These are phyloP conservation scores for Fragosphaeria purpurea DNA, from an alignment of 2,329 filamentous ascomycete genomes.

Conservation along the genomic window DNA sequence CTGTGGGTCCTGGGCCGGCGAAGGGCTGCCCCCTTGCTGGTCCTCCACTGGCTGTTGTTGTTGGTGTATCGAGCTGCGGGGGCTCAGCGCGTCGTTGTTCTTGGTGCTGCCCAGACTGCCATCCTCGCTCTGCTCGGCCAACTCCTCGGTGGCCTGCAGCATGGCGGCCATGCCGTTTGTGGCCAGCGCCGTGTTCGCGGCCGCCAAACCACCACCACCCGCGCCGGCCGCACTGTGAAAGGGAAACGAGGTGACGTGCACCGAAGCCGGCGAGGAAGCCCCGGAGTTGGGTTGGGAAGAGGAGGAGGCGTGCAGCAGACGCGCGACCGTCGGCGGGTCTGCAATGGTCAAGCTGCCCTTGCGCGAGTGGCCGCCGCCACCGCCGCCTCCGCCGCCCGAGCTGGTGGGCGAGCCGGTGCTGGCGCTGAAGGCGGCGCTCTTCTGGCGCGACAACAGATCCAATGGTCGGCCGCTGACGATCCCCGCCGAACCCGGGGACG, in stretches of 20 bases:
- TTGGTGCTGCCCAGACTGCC: neutral
- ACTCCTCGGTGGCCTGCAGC: constrained; percentile 45
- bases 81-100: constrained; percentile 15
- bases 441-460: neutral
- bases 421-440: constrained; percentile 5
- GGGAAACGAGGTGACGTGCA: constrained; percentile 5
- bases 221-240: neutral
- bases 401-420: neutral
- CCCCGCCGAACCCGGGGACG: constrained; percentile 2
- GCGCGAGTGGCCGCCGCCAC: constrained; percentile 24
- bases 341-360: constrained; percentile 25
- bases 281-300: constrained; percentile 9
- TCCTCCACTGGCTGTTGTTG: neutral
- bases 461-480: too few species aligned
- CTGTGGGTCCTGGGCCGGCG: constrained; percentile 31
- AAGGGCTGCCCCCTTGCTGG: constrained; percentile 7
- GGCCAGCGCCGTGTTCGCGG: neutral
- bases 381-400: neutral
- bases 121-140: constrained; percentile 18
- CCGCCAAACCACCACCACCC: neutral
- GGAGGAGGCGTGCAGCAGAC: constrained; percentile 5
- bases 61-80: neutral
- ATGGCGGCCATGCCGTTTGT: constrained; percentile 40
- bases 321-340: constrained; percentile 9
- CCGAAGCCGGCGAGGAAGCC: constrained; percentile 5